Conservation (phyloP, 495 filamentous ascomycete genomes). For the Massariosphaeria phaeospora region DNA sequence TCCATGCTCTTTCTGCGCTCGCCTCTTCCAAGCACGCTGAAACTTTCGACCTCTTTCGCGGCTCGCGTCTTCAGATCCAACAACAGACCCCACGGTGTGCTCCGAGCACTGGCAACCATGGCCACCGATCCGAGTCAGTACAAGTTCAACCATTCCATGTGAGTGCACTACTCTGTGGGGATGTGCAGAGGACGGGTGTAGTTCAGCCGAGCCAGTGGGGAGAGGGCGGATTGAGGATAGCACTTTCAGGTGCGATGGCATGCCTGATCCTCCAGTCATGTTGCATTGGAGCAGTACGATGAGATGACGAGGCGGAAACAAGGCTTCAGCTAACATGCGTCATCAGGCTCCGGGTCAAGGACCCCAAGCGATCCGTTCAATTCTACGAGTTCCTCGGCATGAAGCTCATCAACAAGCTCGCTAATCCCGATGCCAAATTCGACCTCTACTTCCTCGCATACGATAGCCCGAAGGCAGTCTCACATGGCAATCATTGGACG, state of each 20-base stretch:
- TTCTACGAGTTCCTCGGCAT: slow-evolving; percentile 95
- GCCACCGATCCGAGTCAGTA: slow-evolving; percentile 23
- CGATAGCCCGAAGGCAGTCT: slow-evolving; percentile 58
- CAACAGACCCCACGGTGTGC: background rate
- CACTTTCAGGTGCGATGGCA: too few relatives aligned
- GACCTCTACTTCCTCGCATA: slow-evolving; percentile 82
- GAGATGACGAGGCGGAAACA: too few relatives aligned
- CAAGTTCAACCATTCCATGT: slow-evolving; percentile 39
- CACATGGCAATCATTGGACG: slow-evolving; percentile 59
- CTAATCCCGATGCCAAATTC: slow-evolving; percentile 76
- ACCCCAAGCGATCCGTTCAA: slow-evolving; percentile 85
- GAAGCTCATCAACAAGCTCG: slow-evolving; percentile 70
- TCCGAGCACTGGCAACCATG: slow-evolving; percentile 24
- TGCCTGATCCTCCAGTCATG: too few relatives aligned
- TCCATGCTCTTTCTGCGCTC: slow-evolving; percentile 18
- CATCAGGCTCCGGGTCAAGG: slow-evolving; percentile 93
- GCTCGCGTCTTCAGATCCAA: slow-evolving; percentile 1
- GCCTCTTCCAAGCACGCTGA: background rate
- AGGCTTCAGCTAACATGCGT: background rate
- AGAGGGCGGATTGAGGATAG: too few relatives aligned
- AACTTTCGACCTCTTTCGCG: background rate
- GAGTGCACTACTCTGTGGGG: background rate
- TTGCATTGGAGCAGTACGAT: too few relatives aligned
- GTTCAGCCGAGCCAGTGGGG: too few relatives aligned
- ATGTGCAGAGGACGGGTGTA: too few relatives aligned